Conservation (phyloP, 1,139 yeast genomes). For the Lodderomyces margitis region DNA sequence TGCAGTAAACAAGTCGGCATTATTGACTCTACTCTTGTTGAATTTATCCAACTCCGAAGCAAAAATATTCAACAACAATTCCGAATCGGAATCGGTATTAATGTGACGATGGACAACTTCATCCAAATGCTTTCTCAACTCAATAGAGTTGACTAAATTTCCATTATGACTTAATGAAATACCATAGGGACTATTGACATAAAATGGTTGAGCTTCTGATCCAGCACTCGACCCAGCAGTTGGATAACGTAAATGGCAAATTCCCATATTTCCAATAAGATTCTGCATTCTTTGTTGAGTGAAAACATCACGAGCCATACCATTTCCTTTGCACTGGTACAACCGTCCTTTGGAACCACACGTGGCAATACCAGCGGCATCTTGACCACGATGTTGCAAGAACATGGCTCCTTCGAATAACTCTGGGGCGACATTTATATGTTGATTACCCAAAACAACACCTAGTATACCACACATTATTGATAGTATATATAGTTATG, state of each 20-base stretch:
- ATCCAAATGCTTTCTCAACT: constrained; percentile 76
- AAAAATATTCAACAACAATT: constrained; percentile 80
- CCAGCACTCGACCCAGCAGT: constrained; percentile 98
- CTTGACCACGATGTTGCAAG: constrained; percentile 97
- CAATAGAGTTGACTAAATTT: constrained; percentile 83
- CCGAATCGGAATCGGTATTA: constrained; percentile 95
- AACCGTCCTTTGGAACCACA: constrained; percentile 92
- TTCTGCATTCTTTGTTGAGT: constrained; percentile 76
- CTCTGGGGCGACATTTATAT: constrained; percentile 78
- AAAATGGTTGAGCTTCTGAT: constrained; percentile 98
- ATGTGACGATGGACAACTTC: constrained; percentile 95
- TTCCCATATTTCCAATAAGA: constrained; percentile 91
- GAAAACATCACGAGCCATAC: constrained; percentile 98
- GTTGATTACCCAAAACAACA: constrained; percentile 75
- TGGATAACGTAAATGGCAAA: constrained; percentile 93
- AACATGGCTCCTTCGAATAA: constrained; percentile 90
- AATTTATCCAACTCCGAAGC: constrained; percentile 90
- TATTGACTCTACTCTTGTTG: constrained; percentile 90
- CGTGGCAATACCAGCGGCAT: constrained; percentile 98
- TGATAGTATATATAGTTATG: too few relatives aligned
- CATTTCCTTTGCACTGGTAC: constrained; percentile 97
- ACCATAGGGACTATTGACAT: constrained; percentile 96
- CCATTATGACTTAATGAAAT: constrained; percentile 90
- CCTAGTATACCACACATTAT: constrained; percentile 95
- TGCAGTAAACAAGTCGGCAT: constrained; percentile 84